Evolutionary conservation across 2,329 filamentous ascomycete species (phyloP).

Genomic region (Aspergillus vadensis): DNA sequence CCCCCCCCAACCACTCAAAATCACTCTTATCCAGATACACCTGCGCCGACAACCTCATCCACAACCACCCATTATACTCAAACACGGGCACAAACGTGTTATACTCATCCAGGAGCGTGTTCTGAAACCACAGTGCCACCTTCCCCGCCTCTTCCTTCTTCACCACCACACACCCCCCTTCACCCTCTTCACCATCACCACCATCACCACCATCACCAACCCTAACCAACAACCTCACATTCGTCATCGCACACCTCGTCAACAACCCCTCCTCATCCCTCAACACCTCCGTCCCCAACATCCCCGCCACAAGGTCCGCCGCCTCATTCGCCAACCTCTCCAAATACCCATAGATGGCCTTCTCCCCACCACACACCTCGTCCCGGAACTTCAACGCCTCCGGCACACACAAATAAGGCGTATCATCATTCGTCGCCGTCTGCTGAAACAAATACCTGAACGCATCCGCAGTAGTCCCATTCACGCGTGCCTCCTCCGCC

Average conservation of each 20-base stretch:
- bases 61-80: conserved; percentile 63
- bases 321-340: conserved; percentile 65
- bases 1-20: conserved; percentile 68
- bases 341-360: conserved; percentile 65
- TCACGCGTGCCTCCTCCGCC: conserved; percentile 51
- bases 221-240: conserved; percentile 70
- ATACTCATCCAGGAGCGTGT: conserved; percentile 58
- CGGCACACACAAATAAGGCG: conserved; percentile 70
- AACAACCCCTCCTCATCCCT: conserved; percentile 54
- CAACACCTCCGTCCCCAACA: conserved; percentile 70
- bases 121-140: conserved; percentile 61
- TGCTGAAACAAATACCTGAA: conserved; percentile 76
- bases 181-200: background rate
- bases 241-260: conserved; percentile 69
- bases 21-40: conserved; percentile 80
- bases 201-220: conserved; percentile 21
- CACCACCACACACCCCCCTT: conserved; percentile 31
- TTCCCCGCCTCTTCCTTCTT: conserved; percentile 41
- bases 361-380: conserved; percentile 72
- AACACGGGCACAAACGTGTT: conserved; percentile 72
- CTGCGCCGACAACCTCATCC: conserved; percentile 76
- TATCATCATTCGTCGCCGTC: conserved; percentile 72
- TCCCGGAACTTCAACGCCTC: conserved; percentile 71
- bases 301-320: conserved; percentile 60
- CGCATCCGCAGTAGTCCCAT: conserved; percentile 44